Base-by-base conservation (phyloP, 495 filamentous ascomycete genomes). In the Coniosporium apollinis region DNA sequence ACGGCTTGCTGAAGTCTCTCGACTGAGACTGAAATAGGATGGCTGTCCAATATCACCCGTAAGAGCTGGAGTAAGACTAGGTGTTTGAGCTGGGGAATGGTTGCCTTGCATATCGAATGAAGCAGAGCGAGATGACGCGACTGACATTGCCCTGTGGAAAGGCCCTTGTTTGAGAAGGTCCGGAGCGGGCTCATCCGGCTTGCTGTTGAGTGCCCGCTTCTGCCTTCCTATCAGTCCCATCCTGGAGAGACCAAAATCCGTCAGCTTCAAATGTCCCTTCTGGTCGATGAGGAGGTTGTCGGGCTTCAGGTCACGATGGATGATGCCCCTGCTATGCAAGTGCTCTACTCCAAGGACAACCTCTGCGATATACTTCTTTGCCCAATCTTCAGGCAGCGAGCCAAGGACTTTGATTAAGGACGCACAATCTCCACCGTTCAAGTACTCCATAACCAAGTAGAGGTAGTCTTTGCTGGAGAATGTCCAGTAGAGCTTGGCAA, bases 381-480 rank as follows among this genome's bases (percentile, higher is more conserved):
- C 81, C 89, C 91, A 96, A 45, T 96, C 91, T 57, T 97, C 89
- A 0, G 85, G 77, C 19, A 97, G 65, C 2, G 79, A 82, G 16
- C 83, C 85, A 28, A 97, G 67, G 28, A 91, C 69, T 53, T 96
- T 96, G 54, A 97, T 85, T 32, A 97, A 70, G 17, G 89, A 91
- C 34, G 91, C 89, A 54, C 86, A 94, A 50, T 97, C 89, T 35
- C 89, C 89, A 14, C 89, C 89, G 47, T 97, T 97, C 35, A 97
- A 63, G 60, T 97, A 97, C 50, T 97, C 89, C 89, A 97, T 97
- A 11, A 97, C 89, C 45, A 97, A 63, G 53, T 96, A 97, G 19
- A 97, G 76, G 52, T 92, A 97, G 51, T 97, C 89, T 52, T 97
- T 97, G 66, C 91, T 97, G 19, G 89, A 87, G 50, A 97, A 97